Conservation (phyloP, 2,329 filamentous ascomycete genomes). For the Didymella segeticola region DNA sequence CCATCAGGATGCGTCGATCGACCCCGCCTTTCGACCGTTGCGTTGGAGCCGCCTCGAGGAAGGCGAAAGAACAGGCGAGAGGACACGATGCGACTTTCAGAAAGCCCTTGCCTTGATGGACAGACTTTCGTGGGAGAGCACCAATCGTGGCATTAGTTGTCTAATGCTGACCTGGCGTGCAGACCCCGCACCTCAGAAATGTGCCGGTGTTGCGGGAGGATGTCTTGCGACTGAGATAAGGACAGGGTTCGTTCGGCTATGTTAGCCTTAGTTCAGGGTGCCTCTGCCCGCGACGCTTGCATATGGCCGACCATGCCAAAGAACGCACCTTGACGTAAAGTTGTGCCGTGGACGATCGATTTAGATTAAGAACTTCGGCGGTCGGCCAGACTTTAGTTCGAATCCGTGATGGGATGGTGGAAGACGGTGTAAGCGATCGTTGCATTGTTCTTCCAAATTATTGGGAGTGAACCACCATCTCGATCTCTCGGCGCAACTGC, state of each 20-base stretch:
- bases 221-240: constrained; percentile 2
- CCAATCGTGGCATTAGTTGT: background rate
- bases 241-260: constrained; percentile 9
- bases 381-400: constrained; percentile 1
- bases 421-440: constrained; percentile 4
- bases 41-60: constrained; percentile 12
- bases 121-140: background rate
- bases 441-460: constrained; percentile 6
- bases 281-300: constrained; percentile 4
- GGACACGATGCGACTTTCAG: background rate
- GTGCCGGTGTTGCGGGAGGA: constrained; percentile 2
- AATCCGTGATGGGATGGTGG: background rate
- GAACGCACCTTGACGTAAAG: constrained; percentile 16
- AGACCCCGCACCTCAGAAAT: constrained; percentile 22
- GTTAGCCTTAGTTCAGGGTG: background rate
- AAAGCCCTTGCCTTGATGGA: background rate
- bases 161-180: constrained; percentile 18
- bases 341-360: constrained; percentile 2
- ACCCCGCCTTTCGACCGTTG: constrained; percentile 28
- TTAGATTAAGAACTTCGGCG: background rate
- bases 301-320: background rate
- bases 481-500: background rate
- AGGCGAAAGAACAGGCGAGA: background rate
- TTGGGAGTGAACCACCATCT: background rate
- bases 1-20: constrained; percentile 21